Evolutionary conservation across 768 basidiomycete species (phyloP), one percentile per base, ranked within the genome.

Genomic region (Suillus americanus): DNA sequence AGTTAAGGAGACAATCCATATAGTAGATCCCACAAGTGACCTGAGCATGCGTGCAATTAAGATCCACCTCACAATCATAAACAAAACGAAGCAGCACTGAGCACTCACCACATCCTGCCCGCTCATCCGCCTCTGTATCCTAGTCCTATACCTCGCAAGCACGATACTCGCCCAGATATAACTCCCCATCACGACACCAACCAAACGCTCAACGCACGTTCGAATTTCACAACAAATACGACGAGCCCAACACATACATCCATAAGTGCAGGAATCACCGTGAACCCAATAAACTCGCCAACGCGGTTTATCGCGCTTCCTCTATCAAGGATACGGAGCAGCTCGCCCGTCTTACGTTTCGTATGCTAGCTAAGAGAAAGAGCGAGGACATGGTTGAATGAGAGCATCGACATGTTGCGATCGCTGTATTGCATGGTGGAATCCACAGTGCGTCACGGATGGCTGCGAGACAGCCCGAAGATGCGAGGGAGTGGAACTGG

Each of bases 371-470:
- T 84, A 67, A 95, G 88, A 1, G 92, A 92, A 5, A 98, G 85
- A 66, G 93, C 91, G 13, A 97, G 82, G 2, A 97, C 78, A 70
- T 96, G 95, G 65, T 95, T 86, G 77, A 91, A 93, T 12, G 93
- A 90, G 60, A 95, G 80, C 48, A 60, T 62, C 3, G 48, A 70
- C 78, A 63, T 67, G 84, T 86, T 85, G 70, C 89, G 79, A 72
- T 96, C 93, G 0, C 91, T 92, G 73, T 88, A 92, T 75, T 94
- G 93, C 85, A 94, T 91, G 48, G 90, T 1, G 94, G 92, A 3
- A 89, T 85, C 91, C 93, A 96, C 2, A 94, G 80, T 37, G 83
- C 83, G 74, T 88, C 85, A 50, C 85, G 85, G 56, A 94, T 76
- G 43, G 89, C 91, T 25, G 83, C 77, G 28, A 97, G 77, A 28